Evolutionary conservation across 2,329 filamentous ascomycete species (phyloP).

Genomic region (Neodidymelliopsis sp.): DNA sequence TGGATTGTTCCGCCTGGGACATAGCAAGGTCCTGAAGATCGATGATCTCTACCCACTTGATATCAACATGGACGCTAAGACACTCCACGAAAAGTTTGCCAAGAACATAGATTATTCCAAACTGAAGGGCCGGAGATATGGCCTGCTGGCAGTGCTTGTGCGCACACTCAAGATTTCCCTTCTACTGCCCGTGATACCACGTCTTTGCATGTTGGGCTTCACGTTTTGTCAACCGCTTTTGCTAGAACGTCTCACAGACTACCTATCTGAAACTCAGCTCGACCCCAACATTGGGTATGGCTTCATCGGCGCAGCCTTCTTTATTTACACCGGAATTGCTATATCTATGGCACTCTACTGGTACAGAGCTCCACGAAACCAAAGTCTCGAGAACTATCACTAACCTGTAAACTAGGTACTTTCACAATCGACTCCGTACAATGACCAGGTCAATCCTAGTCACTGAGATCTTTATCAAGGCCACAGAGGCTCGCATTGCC

Average conservation of each 20-base stretch:
- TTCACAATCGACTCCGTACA: too few relatives aligned
- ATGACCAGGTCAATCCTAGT: conserved; percentile 9
- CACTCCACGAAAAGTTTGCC: conserved; percentile 25
- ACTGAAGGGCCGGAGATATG: conserved; percentile 26
- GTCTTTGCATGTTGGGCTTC: conserved; percentile 34
- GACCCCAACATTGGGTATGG: conserved; percentile 16
- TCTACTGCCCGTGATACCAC: conserved; percentile 30
- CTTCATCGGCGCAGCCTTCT: conserved; percentile 8
- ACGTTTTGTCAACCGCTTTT: conserved; percentile 37
- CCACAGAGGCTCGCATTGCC: conserved; percentile 11
- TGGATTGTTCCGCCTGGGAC: conserved; percentile 41
- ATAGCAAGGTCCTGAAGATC: conserved; percentile 33
- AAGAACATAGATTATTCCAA: conserved; percentile 16
- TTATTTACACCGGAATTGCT: conserved; percentile 2
- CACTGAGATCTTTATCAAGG: conserved; percentile 13
- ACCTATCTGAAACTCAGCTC: conserved; percentile 17
- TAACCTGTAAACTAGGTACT: background rate
- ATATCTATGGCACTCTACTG: conserved; percentile 7
- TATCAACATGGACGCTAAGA: conserved; percentile 18
- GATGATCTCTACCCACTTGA: conserved; percentile 42
- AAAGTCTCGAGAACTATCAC: too few relatives aligned
- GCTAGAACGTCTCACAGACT: conserved; percentile 30
- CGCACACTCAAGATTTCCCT: conserved; percentile 33
- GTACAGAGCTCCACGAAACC: too few relatives aligned
- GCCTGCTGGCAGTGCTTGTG: conserved; percentile 31